Percentiles rank a stretch among this genome's conserved stretches.
These are phyloP conservation scores for Nosema muscidifuracis DNA, from an alignment of 371 early-diverging fungal genomes.

Conservation along the genomic window DNA sequence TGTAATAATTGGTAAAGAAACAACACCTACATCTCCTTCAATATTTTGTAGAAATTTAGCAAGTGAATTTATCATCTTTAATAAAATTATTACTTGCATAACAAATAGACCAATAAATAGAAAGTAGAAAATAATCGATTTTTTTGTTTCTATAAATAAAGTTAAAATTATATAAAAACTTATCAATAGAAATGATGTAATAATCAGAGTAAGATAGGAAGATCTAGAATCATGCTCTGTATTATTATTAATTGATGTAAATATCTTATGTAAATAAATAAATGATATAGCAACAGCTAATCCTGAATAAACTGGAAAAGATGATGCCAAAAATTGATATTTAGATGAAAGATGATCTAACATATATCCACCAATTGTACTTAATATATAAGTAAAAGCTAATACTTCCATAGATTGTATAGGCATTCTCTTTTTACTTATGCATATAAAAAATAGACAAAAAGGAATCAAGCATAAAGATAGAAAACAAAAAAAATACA, in stretches of 20 bases:
- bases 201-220: slow-evolving; percentile 20
- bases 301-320: slow-evolving; percentile 52
- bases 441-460: slow-evolving; percentile 28
- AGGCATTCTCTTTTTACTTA: slow-evolving; percentile 39
- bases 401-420: slow-evolving; percentile 39
- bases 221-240: slow-evolving; percentile 7
- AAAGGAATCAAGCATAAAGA: slow-evolving; percentile 22
- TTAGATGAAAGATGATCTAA: slow-evolving; percentile 39
- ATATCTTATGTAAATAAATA: slow-evolving; percentile 47
- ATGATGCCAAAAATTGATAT: slow-evolving; percentile 35
- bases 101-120: slow-evolving; percentile 40
- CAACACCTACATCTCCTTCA: slow-evolving; percentile 29
- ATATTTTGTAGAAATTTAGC: not conserved
- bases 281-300: slow-evolving; percentile 43
- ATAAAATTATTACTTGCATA: slow-evolving; percentile 30
- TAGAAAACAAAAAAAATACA: not conserved
- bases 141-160: slow-evolving; percentile 1
- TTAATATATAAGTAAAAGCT: slow-evolving; percentile 31
- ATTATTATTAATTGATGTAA: slow-evolving; percentile 34
- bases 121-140: slow-evolving; percentile 20
- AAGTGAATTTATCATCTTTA: slow-evolving; percentile 32
- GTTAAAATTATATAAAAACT: slow-evolving; percentile 21
- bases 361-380: slow-evolving; percentile 34
- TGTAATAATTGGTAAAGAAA: slow-evolving; percentile 51
- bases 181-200: slow-evolving; percentile 34